Base-by-base conservation (phyloP, 2,329 filamentous ascomycete genomes). In the Clarireedia monteithiana region DNA sequence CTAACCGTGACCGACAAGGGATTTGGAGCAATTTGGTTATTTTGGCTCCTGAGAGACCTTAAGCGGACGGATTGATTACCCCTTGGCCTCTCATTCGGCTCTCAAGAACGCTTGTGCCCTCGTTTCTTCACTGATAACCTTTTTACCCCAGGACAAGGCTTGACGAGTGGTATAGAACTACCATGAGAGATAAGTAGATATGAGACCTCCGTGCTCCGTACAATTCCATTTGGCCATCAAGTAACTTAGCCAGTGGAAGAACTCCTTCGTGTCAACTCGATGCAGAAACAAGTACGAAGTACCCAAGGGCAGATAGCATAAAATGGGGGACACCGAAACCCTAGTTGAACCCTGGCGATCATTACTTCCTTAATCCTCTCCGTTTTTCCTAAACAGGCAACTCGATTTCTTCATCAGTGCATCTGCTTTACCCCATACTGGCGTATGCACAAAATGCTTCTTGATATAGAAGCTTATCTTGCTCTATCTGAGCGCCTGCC, bases 1-100 rank as follows among this genome's bases (percentile, higher is more conserved):
- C 52, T 55, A 55, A 55, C 50, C 52, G 38, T 26, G 52, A 44
- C 30, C 7, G 26, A 55, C 52, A 55, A 55, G 52, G 52, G 30
- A 54, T 54, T 50, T 54, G 12, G 27, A 17, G n/a, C 14, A n/a
- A 40, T 40, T 20, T 40, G 39, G 39, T 4, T 40, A 17, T 40
- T 40, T 30, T 40, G 30, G 39, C 42, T 24, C 26, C 30, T 38
- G 26, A 27, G 27, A 30, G 27, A 30, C 3, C 27, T 30, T 30
- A 36, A 49, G 15, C 17, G 26, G 36, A 24, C 52, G 50, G 38
- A 24, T 49, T 42, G 52, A 55, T 55, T 49, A 34, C 30, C 40
- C 49, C 46, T 42, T 55, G 52, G 45, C 52, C 46, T 55, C 46
- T 24, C 40, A 55, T 55, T 55, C 52, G 52, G 17, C 46, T 38